Percentiles rank a stretch among this genome's conserved stretches.
Conservation (phyloP, 495 filamentous ascomycete genomes). For the Tuber calosporum region DNA sequence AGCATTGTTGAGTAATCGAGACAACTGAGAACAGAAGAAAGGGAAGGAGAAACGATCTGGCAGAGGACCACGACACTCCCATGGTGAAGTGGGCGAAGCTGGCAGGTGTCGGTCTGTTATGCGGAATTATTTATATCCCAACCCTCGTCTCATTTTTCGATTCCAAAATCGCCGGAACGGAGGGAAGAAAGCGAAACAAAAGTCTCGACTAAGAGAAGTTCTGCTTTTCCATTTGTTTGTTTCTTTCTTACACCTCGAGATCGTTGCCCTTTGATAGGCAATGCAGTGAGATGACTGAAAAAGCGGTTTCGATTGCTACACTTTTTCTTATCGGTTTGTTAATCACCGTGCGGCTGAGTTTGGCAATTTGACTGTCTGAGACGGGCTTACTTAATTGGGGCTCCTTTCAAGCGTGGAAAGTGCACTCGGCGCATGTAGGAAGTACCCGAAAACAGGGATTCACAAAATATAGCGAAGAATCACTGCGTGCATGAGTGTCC, state of each 20-base stretch:
- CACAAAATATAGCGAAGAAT: neutral
- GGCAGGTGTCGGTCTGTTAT: neutral
- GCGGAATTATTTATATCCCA: neutral
- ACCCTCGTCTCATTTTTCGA: neutral
- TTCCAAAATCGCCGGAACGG: neutral
- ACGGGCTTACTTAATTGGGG: neutral
- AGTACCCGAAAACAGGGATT: neutral
- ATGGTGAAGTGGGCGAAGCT: neutral
- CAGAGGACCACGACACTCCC: neutral
- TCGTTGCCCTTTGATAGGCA: slow-evolving; percentile 1
- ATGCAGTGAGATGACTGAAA: neutral
- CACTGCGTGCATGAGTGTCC: neutral
- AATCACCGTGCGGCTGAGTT: neutral
- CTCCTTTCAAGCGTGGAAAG: neutral
- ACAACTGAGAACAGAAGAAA: neutral
- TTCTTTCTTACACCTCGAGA: neutral
- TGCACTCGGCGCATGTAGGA: neutral
- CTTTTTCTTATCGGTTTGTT: slow-evolving; percentile 3
- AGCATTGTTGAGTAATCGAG: neutral
- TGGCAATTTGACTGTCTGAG: neutral
- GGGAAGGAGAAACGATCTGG: neutral
- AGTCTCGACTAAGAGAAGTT: no score
- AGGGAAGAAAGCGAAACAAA: no score
- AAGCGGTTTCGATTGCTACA: neutral
- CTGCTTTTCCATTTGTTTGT: neutral